Evolutionary conservation across 805 yeast genomes (phyloP), one percentile per base, ranked within the genome.

Genomic region (Ogataea angusta): DNA sequence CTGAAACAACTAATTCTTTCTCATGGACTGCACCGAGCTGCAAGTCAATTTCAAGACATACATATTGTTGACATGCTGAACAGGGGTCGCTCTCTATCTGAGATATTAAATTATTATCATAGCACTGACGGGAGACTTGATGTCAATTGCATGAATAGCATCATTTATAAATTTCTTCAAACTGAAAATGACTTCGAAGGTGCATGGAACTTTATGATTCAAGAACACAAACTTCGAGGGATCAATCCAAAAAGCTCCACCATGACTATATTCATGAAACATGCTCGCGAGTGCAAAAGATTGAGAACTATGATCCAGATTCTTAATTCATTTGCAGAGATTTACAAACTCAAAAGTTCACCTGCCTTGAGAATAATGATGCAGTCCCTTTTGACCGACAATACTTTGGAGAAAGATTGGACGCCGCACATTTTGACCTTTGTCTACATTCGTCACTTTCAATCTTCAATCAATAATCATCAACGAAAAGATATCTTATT

Each of bases 121-220:
- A 21, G 18, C 6, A 34, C 30, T 18, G 34, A 33, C n/a, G 33
- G 35, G 17, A 32, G 35, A 8, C 32, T 49, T 12, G 54, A 53
- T 25, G 45, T 31, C 14, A 51, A 46, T 12, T 51, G 57, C 15
- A 47, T 60, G 46, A 52, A 53, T 31, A 43, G 49, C 2, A 40
- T 59, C 2, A 36, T 60, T n/a, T 49, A 23, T 32, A 46, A 45
- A 23, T 48, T 43, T 22, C 29, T 48, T 16, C 15, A 30, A 6
- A 7, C 29, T 4, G 39, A 36, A 3, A 27, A 41, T 8, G 41
- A 48, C 6, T 47, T 54, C 8, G 23, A 14, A 2, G 40, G 32
- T 2, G 55, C 55, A 3, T 55, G 60, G 62, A 25, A 30, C 2
- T 50, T 55, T 26, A 45, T 56, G 51, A 28, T 10, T 3, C 18